A percentile compares a stretch with the other conserved stretches of the same genome.
These are phyloP conservation scores for Penicillium macrosclerotiorum DNA, from an alignment of 495 filamentous ascomycete species.

Conservation along the genomic window DNA sequence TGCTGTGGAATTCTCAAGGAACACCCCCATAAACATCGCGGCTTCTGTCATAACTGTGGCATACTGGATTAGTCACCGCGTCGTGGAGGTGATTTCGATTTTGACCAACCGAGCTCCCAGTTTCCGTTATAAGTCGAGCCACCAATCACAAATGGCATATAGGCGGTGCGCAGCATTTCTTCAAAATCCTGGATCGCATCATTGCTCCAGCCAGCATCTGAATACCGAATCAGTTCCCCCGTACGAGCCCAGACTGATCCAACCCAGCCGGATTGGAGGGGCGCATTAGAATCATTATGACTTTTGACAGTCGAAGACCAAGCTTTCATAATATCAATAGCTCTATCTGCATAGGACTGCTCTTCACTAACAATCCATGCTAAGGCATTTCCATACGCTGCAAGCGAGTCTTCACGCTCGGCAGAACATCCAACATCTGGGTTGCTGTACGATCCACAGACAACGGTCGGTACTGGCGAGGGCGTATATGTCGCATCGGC, in stretches of 20 bases:
- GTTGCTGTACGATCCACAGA: conserved; percentile 21
- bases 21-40: conserved; percentile 24
- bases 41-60: conserved; percentile 29
- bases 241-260: conserved; percentile 24
- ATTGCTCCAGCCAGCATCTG: conserved; percentile 19
- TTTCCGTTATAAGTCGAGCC: conserved; percentile 22
- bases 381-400: conserved; percentile 27
- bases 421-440: conserved; percentile 23
- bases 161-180: conserved; percentile 23
- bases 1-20: conserved; percentile 18
- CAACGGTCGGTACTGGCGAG: conserved; percentile 15
- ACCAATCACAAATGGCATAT: conserved; percentile 22
- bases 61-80: neutral
- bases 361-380: conserved; percentile 19
- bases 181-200: conserved; percentile 18
- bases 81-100: too few relatives aligned
- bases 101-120: conserved; percentile 33
- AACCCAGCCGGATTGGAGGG: conserved; percentile 26
- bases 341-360: conserved; percentile 18
- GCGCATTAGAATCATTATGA: conserved; percentile 26
- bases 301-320: conserved; percentile 19
- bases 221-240: conserved; percentile 26
- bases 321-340: conserved; percentile 27
- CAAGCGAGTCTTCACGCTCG: conserved; percentile 26
- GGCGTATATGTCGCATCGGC: neutral